Evolutionary conservation across 192 early-diverging fungal species (phyloP).

Genomic region (Backusella morwellensis): DNA sequence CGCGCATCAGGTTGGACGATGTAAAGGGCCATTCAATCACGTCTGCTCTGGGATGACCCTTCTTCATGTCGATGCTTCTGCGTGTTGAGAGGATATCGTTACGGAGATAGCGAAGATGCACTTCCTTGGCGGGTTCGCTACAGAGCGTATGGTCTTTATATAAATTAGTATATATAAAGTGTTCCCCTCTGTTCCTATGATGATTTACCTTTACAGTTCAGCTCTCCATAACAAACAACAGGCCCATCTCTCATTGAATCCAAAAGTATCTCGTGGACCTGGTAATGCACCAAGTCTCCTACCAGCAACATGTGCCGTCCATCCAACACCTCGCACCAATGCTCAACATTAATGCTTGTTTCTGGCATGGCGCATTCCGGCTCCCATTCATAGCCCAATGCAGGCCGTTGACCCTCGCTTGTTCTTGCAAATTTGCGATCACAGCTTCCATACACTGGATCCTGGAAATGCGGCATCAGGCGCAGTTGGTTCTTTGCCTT

Average conservation of each 20-base stretch:
- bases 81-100: conserved; percentile 47
- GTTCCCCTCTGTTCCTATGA: neutral
- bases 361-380: conserved; percentile 11
- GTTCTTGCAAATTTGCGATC: conserved; percentile 21
- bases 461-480: conserved; percentile 30
- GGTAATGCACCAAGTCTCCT: conserved; percentile 49
- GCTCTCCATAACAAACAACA: conserved; percentile 52
- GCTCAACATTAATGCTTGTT: neutral
- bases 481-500: neutral
- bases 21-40: conserved; percentile 47
- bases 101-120: conserved; percentile 36
- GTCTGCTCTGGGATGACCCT: conserved; percentile 35
- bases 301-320: conserved; percentile 45
- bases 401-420: neutral
- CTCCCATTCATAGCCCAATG: conserved; percentile 19
- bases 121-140: conserved; percentile 5
- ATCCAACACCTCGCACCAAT: conserved; percentile 40
- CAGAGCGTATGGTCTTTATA: conserved; percentile 37
- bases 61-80: neutral
- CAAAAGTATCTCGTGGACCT: conserved; percentile 53
- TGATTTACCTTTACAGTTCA: conserved; percentile 43
- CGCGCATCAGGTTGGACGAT: conserved; percentile 13
- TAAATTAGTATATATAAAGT: neutral
- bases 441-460: conserved; percentile 28
- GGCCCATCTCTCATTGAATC: conserved; percentile 52